phyloP scores from a whole-genome alignment of 768 basidiomycete genomes.

The Sistotremastrum suecicum region DNA sequence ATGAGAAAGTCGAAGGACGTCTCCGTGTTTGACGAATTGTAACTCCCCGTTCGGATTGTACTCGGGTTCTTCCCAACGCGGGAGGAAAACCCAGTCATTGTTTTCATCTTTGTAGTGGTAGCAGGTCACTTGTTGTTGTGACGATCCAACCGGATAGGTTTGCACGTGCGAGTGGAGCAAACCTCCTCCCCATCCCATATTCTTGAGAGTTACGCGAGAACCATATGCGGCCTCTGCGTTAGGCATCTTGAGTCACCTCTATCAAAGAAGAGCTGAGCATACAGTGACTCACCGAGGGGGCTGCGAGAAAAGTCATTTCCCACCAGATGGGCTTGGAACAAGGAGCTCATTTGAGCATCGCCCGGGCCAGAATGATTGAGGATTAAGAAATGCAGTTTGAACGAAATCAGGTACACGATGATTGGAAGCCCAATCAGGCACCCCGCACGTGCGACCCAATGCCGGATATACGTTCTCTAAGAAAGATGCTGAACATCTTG shows the following conservation, averaged over 20 bases:
- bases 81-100: constrained; percentile 79
- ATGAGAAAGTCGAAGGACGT: constrained; percentile 72
- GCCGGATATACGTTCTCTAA: constrained; percentile 74
- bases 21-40: constrained; percentile 59
- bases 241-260: background rate
- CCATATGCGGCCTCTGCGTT: constrained; percentile 71
- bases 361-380: constrained; percentile 91
- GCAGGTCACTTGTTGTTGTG: constrained; percentile 95
- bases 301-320: constrained; percentile 91
- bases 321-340: constrained; percentile 92
- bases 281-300: constrained; percentile 51
- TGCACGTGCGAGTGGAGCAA: constrained; percentile 96
- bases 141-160: constrained; percentile 80
- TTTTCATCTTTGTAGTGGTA: constrained; percentile 99
- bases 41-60: constrained; percentile 55
- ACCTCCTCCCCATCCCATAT: constrained; percentile 96
- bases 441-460: constrained; percentile 77
- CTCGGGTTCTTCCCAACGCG: constrained; percentile 61
- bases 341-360: constrained; percentile 95
- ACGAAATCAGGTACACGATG: constrained; percentile 83
- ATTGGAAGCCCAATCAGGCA: constrained; percentile 86
- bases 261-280: background rate
- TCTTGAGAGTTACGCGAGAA: constrained; percentile 86
- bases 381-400: constrained; percentile 94
- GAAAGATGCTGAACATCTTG: background rate